These are phyloP conservation scores for Saccharomycopsis hybrid DNA, from an alignment of 1,139 yeast genomes.

Conservation along the genomic window DNA sequence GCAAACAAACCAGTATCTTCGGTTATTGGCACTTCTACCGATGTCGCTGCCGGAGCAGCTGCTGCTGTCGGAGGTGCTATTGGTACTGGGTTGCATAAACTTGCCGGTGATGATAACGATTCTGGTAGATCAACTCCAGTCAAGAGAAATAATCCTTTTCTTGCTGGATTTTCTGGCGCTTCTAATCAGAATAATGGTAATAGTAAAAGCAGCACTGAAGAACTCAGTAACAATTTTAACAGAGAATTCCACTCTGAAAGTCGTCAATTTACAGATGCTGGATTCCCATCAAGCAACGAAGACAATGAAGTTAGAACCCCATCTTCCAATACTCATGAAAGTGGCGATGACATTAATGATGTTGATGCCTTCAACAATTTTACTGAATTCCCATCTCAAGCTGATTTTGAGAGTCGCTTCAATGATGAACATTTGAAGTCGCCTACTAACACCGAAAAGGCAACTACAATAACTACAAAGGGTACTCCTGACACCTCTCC, in stretches of 20 bases:
- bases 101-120: background rate
- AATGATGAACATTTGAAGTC: constrained; percentile 9
- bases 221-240: background rate
- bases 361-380: constrained; percentile 5
- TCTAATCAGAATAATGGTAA: background rate
- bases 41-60: constrained; percentile 16
- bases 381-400: constrained; percentile 18
- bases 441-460: constrained; percentile 17
- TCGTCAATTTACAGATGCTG: background rate
- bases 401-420: constrained; percentile 19
- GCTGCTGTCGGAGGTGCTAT: constrained; percentile 11
- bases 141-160: constrained; percentile 14
- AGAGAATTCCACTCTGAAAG: background rate
- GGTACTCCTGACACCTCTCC: constrained; percentile 20
- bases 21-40: constrained; percentile 6
- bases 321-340: background rate
- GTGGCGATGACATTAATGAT: background rate
- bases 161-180: constrained; percentile 6
- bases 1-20: background rate
- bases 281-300: background rate
- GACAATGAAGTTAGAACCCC: background rate
- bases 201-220: background rate
- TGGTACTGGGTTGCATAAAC: background rate
- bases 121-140: constrained; percentile 9
- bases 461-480: constrained; percentile 11